Base-by-base conservation (phyloP, 2,329 filamentous ascomycete genomes). In the Penicillium palitans region DNA sequence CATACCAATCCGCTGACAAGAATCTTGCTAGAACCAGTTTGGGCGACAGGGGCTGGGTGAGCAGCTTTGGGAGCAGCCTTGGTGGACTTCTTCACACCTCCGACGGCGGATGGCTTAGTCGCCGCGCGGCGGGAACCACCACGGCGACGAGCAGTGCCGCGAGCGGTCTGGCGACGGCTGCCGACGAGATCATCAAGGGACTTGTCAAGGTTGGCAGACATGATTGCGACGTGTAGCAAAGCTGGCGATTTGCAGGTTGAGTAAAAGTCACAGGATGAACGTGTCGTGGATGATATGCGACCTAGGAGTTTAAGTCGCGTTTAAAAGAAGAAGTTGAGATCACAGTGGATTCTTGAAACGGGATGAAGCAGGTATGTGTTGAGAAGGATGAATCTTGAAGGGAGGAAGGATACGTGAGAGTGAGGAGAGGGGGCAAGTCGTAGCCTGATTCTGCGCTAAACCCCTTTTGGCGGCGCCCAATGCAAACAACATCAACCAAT, bases 1-100 rank as follows among this genome's bases (percentile, higher is more conserved):
- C 92, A 79, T 89, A 97, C 93, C 84, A 99, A 85, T 83, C 96
- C 96, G 88, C 91, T 96, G 80, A 99, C 93, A 79, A 96, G 90
- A 80, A 98, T 93, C 82, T 97, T 98, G 84, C 91, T 96, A 68
- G 96, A 91, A 72, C 86, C 87, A 70, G 81, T 81, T 61, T 79
- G 77, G 66, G 82, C 79, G 58, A 84, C 78, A 60, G 85, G 84
- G 74, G 87, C 90, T 68, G 85, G 84, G 62, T 90, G 86, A 42
- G 83, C 80, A 61, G 84, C 80, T 79, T 80, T 80, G 52, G 74
- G 73, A 54, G 70, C 60, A 55, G 73, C 66, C 67, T 78, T 78
- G 58, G 69, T 69, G 52, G 81, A 86, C 84, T 96, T 97, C 79
- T 90, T 87, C 68, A 97, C 84, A 73, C 93, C 93, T 68, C 92